Percentiles rank a stretch among this genome's conserved stretches.
phyloP scores from a whole-genome alignment of 805 yeast genomes.

The Teunomyces barrocoloradensis region DNA sequence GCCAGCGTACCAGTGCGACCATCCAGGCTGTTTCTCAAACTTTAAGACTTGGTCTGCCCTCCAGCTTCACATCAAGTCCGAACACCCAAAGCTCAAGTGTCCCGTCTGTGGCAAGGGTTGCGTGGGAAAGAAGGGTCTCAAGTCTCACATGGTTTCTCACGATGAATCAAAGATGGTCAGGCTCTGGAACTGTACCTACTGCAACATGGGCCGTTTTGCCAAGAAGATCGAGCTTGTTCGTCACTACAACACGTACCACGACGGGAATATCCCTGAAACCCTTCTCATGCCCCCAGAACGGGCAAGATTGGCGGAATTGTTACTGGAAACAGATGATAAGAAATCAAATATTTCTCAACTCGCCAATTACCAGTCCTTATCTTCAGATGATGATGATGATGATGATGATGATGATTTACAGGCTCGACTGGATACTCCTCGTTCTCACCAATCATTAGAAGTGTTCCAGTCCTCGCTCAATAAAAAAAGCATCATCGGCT shows the following conservation, averaged over 20 bases:
- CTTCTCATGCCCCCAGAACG: slow-evolving; percentile 25
- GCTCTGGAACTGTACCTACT: slow-evolving; percentile 65
- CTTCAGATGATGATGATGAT: slow-evolving; percentile 9
- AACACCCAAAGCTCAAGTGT: slow-evolving; percentile 71
- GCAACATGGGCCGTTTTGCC: slow-evolving; percentile 47
- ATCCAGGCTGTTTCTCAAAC: slow-evolving; percentile 54
- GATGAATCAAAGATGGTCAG: slow-evolving; percentile 50
- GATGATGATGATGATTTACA: slow-evolving; percentile 3
- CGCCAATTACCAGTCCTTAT: slow-evolving; percentile 5
- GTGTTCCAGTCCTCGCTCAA: slow-evolving; percentile 4
- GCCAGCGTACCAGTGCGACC: slow-evolving; percentile 59
- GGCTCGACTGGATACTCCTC: slow-evolving; percentile 2
- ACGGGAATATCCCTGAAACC: slow-evolving; percentile 34
- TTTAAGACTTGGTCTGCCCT: slow-evolving; percentile 74
- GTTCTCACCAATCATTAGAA: slow-evolving; percentile 6
- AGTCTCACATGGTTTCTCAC: slow-evolving; percentile 71
- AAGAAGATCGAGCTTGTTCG: slow-evolving; percentile 54
- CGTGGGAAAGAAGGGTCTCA: slow-evolving; percentile 67
- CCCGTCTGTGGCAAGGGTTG: slow-evolving; percentile 64
- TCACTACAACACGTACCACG: slow-evolving; percentile 57
- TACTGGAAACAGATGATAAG: slow-evolving; percentile 13
- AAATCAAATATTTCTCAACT: slow-evolving; percentile 7
- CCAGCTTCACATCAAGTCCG: slow-evolving; percentile 65
- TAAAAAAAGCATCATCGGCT: slow-evolving; percentile 26
- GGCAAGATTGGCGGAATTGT: slow-evolving; percentile 18